Conservation (phyloP, 2,329 filamentous ascomycete genomes). For the Coniochaeta sp. region DNA sequence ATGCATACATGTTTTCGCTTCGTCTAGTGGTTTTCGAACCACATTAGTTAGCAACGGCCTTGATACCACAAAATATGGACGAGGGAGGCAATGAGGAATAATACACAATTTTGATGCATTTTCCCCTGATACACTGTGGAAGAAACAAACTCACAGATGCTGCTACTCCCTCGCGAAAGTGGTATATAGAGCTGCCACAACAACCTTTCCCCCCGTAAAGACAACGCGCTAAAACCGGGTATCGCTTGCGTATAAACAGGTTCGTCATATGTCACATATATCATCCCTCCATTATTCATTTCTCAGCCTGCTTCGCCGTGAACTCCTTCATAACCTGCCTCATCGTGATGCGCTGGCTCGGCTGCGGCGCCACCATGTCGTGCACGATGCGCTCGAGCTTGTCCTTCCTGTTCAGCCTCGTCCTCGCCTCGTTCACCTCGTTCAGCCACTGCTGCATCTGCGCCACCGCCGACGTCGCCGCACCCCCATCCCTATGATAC, state of each 20-base stretch:
- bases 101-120: no score
- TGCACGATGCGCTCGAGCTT: slow-evolving; percentile 43
- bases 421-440: slow-evolving; percentile 43
- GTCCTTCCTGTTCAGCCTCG: slow-evolving; percentile 37
- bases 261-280: background rate
- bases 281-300: slow-evolving; percentile 10
- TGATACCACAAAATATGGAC: no score
- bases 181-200: no score
- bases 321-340: slow-evolving; percentile 40
- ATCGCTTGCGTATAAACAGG: background rate
- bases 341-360: slow-evolving; percentile 46
- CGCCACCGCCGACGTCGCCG: slow-evolving; percentile 32
- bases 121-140: no score
- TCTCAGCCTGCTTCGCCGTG: slow-evolving; percentile 16
- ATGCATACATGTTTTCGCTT: no score
- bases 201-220: no score
- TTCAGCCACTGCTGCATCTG: slow-evolving; percentile 52
- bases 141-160: no score
- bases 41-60: no score
- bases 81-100: no score
- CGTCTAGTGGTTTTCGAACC: no score
- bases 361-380: slow-evolving; percentile 48
- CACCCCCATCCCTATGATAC: slow-evolving; percentile 23
- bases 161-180: no score
- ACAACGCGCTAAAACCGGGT: no score